Base-by-base conservation (phyloP, 148 eudicot species). In the Beta vulgaris region DNA sequence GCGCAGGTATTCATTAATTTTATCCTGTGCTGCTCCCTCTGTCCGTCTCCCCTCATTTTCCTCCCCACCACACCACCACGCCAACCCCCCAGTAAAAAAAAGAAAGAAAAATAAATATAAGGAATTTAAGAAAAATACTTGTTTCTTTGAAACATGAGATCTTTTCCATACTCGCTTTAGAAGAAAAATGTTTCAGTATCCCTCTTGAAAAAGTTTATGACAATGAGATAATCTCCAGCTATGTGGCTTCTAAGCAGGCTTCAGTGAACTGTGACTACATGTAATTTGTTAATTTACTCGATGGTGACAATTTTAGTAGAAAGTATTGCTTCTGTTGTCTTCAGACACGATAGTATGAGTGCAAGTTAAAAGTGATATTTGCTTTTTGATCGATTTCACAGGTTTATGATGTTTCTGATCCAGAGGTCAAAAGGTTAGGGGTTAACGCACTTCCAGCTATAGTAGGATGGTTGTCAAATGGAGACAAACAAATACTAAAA, bases 391-490 rank as follows among this genome's bases (percentile, higher is more conserved):
- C 48, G 61, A 39, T 31, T 70, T 49, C 79, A 51, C 76, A 94
- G 98, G 93, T 92, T 61, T 78, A 36, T 75, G 97, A 90, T 82
- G 83, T 81, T 71, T 80, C 90, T 68, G 92, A 94, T 85, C 86
- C 88, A 19, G 77, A 66, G 18, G 84, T 87, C 68, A 86, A 83
- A 69, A 84, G 70, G 48, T 73, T 92, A 63, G 97, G 97, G 46
- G 85, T 90, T 29, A 87, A 83, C 76, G 84, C 85, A 7, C 90
- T 94, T 80, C 98, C 98, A n/a, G 96, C 97, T 67, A 76, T 94
- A 42, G 88, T 94, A 65, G 96, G 97, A 61, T 94, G 93, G 98
- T 77, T 89, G 62, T 80, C 93, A 68, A 92, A 92, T 77, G 96
- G 97, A 61, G 93, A 92, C 68, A 89, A 85, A 69, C 90, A 86